A percentile compares a stretch with the other conserved stretches of the same genome.
Conservation (phyloP, 768 basidiomycete genomes). For the Leucosporidium creatinivorum region DNA sequence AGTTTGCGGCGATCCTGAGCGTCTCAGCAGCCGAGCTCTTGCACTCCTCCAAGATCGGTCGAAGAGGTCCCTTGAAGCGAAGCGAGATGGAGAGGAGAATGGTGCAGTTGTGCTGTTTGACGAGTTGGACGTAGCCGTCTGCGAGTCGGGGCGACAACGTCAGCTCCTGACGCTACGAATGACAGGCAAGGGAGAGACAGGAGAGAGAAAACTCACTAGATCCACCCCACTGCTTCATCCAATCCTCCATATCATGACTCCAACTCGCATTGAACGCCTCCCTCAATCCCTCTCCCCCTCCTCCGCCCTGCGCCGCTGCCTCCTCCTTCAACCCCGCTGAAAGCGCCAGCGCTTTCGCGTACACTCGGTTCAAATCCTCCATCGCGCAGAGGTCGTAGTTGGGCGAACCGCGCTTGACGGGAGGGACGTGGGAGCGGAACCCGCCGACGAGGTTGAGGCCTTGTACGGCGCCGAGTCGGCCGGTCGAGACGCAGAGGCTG, state of each 20-base stretch:
- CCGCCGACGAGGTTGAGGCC: constrained; percentile 2
- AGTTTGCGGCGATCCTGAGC: constrained; percentile 2
- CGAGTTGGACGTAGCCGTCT: constrained; percentile 16
- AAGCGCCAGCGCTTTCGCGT: constrained; percentile 21
- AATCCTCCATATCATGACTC: constrained; percentile 8
- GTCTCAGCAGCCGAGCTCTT: constrained; percentile 14
- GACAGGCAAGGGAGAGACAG: neutral
- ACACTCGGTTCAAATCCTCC: constrained; percentile 19
- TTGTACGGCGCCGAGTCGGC: constrained; percentile 11
- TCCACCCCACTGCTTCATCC: constrained; percentile 10
- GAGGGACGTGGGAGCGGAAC: constrained; percentile 3
- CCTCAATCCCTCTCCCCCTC: neutral
- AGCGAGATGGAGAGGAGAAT: constrained; percentile 28
- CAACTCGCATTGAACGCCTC: constrained; percentile 15
- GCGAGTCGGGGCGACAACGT: neutral
- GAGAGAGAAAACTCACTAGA: neutral
- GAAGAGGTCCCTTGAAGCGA: constrained; percentile 17
- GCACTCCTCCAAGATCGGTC: constrained; percentile 25
- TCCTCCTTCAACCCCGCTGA: constrained; percentile 14
- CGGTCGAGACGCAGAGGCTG: constrained; percentile 28
- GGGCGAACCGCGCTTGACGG: neutral
- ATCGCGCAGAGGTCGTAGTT: constrained; percentile 17
- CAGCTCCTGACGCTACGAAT: no score
- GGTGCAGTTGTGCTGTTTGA: constrained; percentile 24
- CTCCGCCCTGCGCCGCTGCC: constrained; percentile 1